Evolutionary conservation across 352 stramenopile species (phyloP).

Genomic region (Globisporangium solare): DNA sequence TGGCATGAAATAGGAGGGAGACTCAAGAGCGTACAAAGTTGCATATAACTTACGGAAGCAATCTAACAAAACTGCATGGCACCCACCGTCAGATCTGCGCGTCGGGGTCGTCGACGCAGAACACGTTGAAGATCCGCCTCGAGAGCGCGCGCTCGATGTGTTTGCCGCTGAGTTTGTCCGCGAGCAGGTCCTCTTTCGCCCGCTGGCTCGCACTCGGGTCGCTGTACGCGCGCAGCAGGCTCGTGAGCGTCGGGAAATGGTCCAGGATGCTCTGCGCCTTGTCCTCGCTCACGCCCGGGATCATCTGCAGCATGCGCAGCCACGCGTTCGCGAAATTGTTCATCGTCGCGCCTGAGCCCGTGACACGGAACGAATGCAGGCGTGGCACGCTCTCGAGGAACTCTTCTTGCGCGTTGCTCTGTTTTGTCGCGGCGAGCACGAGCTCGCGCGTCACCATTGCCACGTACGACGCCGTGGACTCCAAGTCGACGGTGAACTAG

Average conservation of each 20-base stretch:
- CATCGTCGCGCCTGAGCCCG: constrained; percentile 27
- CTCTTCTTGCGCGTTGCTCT: constrained; percentile 35
- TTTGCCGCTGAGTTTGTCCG: constrained; percentile 39
- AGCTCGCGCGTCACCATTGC: constrained; percentile 54
- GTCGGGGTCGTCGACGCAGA: constrained; percentile 35
- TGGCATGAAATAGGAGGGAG: constrained; percentile 30
- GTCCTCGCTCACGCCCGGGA: constrained; percentile 69
- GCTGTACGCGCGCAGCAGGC: constrained; percentile 42
- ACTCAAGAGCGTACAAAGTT: background rate
- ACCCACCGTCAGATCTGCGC: constrained; percentile 21
- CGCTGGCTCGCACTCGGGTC: constrained; percentile 24
- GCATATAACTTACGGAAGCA: background rate
- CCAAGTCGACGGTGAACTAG: constrained; percentile 50
- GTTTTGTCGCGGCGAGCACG: constrained; percentile 32
- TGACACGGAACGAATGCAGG: constrained; percentile 59
- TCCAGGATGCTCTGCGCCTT: constrained; percentile 60
- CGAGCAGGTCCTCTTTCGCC: constrained; percentile 55
- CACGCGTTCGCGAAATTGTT: constrained; percentile 56
- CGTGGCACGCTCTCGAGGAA: constrained; percentile 53
- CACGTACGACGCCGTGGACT: constrained; percentile 49
- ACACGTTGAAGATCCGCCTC: constrained; percentile 48
- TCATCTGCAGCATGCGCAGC: constrained; percentile 77
- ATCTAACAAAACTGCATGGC: background rate
- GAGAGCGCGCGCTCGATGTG: constrained; percentile 45
- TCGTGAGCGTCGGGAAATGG: constrained; percentile 55